Base-by-base conservation (phyloP, 2,329 filamentous ascomycete species). In the Stagonosporopsis tanaceti region DNA sequence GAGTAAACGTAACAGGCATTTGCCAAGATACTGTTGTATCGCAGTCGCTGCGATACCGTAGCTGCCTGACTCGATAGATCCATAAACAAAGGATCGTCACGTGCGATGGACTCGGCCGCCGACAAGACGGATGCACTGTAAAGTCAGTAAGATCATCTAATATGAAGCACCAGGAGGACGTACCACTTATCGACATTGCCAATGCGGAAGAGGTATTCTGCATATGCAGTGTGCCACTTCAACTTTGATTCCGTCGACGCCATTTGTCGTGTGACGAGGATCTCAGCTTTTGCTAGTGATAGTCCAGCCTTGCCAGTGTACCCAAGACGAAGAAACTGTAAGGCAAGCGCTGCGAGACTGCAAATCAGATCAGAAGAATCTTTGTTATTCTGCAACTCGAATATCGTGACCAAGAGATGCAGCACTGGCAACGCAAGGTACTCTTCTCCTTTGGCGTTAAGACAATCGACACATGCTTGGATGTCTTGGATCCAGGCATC, bases 161-260 rank as follows among this genome's bases (percentile, higher is more conserved):
- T 15, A 4, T 30, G n/a, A n/a, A n/a, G 30, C 1, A 8, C 20
- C 0, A 4, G 53, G 9, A 9, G 7, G 14, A 27, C 65, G 65
- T 70, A 78, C 76, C 81, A 89, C 75, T 89, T 87, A 9, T 87
- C 82, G 15, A 85, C 77, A 47, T 87, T 86, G 9, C 89, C 89
- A 12, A 88, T 84, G 1, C 85, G 84, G 17, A 93, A 79, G 27
- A 89, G 81, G 72, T 93, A 92, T 72, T 96, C 91, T 0, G 90
- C 88, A 59, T 88, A 87, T 0, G 87, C 86, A 6, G 97, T 77
- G 62, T 93, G 85, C 72, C 89, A 89, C 32, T 81, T 79, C 14
- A 89, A 64, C 27, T 73, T 76, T 14, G 81, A 78, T 47, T 83
- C 75, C 9, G 77, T 74, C 3, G 81, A 79, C 2, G 81, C 63